Base-by-base conservation (phyloP, 2,329 filamentous ascomycete species). In the Epicoccum nigrum region DNA sequence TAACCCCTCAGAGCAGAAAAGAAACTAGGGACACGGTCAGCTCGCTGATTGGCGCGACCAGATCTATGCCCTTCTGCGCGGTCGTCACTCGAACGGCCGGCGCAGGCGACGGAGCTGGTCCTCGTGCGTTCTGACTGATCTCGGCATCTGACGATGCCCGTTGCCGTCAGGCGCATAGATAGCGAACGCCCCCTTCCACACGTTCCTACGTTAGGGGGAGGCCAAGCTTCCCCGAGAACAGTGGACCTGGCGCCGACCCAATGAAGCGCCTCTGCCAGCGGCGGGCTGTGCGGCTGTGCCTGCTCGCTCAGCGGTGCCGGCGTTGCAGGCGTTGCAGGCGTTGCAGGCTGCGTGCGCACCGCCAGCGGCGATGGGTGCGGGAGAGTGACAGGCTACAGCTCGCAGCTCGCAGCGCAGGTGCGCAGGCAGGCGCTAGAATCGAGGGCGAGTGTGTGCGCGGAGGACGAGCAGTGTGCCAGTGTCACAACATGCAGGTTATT, bases 401-500 rank as follows among this genome's bases (percentile, higher is more conserved):
- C n/a, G n/a, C n/a, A 47, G 49, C 43, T 47, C 28, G 37, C 47
- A 46, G 23, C 38, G 27, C 23, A 27, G 11, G 23, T 47, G 37
- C 45, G 49, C 35, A 40, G 44, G 44, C 31, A 31, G 51, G 51
- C 51, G 51, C 51, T 49, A 49, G 23, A 25, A 25, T 48, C 45
- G 44, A 48, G 51, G 51, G 51, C 51, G 51, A 54, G 51, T 54
- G 51, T 45, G 51, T 41, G 51, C 51, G 21, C 43, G 38, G 39
- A 43, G 38, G 43, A 52, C 42, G 40, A 45, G 54, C 44, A 62
- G 63, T 64, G 61, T 63, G 58, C 55, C 44, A 62, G 63, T 64
- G 61, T 63, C 60, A 64, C 61, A 55, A 41, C 48, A 60, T 47
- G 49, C 49, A 56, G 54, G 62, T 61, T 65, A 65, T 65, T 65